Base-by-base conservation (phyloP, 2,329 filamentous ascomycete genomes). In the Herpotrichia juniperi region DNA sequence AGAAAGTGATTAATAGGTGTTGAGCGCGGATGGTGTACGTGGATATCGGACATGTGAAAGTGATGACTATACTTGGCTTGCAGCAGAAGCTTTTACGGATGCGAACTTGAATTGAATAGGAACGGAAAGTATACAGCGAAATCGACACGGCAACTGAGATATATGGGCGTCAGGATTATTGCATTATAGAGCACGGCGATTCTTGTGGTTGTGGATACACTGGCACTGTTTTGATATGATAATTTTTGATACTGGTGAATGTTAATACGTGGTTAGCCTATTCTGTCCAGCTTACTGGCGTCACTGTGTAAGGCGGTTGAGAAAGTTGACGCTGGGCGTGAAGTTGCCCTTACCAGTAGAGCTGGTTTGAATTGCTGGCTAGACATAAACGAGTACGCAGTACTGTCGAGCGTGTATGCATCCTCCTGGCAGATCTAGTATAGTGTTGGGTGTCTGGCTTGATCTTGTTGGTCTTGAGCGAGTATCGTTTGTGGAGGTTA, bases 1-100 rank as follows among this genome's bases (percentile, higher is more conserved):
- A 76, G 17, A 72, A 67, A 8, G 68, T 82, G 8, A 75, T 83
- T 7, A 79, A 74, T 2, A 67, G 72, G 14, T 82, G 82, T 66
- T 82, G 79, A 79, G 80, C 80, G 2, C 75, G 75, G 52, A 83
- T 83, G 80, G 80, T 80, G 4, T 80, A 77, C 54, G 78, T 78
- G 10, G 80, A 82, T 37, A 79, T 82, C 26, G 78, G 77, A 11
- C 77, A 82, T 57, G 51, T 68, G 1, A 72, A 72, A 7, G 77
- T 76, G 0, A 71, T 74, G 17, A 59, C 71, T 1, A 51, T 69
- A 34, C 81, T 78, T 65, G 58, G 71, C 2, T 51, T 51, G 25
- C 68, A 77, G 56, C 68, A 72, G 10, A 54, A 56, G 2, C 54
- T 14, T 58, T 80, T 46, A 77, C 76, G 59, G 80, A 77, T 32